phyloP scores from a whole-genome alignment of 805 yeast species.

The Cephaloascus albidus region DNA sequence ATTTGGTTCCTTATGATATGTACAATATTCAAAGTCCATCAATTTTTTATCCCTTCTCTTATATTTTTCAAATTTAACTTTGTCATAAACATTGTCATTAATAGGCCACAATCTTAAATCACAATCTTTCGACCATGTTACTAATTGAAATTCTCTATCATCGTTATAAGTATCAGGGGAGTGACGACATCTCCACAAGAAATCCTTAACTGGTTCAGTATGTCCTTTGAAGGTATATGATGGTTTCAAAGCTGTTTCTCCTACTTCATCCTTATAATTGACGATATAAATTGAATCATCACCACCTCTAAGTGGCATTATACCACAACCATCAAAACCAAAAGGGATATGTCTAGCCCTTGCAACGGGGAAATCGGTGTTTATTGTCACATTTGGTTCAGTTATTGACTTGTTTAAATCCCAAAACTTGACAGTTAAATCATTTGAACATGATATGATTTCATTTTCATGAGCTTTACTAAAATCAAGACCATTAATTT shows the following conservation, averaged over 20 bases:
- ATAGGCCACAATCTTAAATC: slow-evolving; percentile 78
- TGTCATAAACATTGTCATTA: slow-evolving; percentile 23
- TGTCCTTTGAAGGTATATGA: slow-evolving; percentile 70
- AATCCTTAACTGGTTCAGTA: slow-evolving; percentile 76
- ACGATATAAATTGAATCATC: slow-evolving; percentile 50
- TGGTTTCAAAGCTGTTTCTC: slow-evolving; percentile 35
- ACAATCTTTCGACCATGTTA: slow-evolving; percentile 89
- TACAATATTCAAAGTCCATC: slow-evolving; percentile 13
- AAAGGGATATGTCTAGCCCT: slow-evolving; percentile 85
- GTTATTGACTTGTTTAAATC: slow-evolving; percentile 34
- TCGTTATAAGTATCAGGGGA: slow-evolving; percentile 33
- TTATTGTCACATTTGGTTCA: slow-evolving; percentile 48
- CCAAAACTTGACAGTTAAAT: slow-evolving; percentile 80
- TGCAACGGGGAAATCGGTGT: slow-evolving; percentile 79
- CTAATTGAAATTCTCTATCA: slow-evolving; percentile 81
- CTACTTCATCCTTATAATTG: slow-evolving; percentile 30
- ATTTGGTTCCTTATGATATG: slow-evolving; percentile 28
- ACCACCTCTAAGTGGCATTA: slow-evolving; percentile 90
- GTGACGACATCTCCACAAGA: slow-evolving; percentile 73
- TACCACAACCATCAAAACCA: slow-evolving; percentile 73
- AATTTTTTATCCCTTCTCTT: not conserved
- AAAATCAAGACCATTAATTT: slow-evolving; percentile 86
- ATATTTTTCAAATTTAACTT: slow-evolving; percentile 22
- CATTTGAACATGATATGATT: slow-evolving; percentile 80
- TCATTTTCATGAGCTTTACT: slow-evolving; percentile 48